phyloP scores from a whole-genome alignment of 78 protist genomes.

The Blattamonas nauphoetae region DNA sequence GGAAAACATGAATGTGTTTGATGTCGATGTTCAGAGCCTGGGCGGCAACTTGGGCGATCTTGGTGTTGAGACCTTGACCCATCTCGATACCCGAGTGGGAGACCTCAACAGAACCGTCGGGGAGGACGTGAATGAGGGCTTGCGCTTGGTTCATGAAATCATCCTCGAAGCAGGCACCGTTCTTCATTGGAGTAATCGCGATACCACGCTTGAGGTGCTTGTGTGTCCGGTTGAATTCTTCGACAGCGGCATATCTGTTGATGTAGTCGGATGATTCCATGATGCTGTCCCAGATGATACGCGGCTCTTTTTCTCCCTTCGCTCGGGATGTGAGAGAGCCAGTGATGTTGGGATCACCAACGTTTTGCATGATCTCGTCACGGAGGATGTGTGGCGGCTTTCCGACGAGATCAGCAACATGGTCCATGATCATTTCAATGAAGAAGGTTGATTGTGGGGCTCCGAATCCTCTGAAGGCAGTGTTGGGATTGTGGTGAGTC shows the following conservation, averaged over 20 bases:
- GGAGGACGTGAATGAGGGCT: constrained; percentile 52
- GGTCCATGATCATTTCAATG: constrained; percentile 62
- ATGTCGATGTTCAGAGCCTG: constrained; percentile 33
- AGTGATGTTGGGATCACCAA: background rate
- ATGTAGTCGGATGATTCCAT: background rate
- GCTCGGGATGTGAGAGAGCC: background rate
- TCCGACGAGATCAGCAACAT: constrained; percentile 39
- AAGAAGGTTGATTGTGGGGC: constrained; percentile 74
- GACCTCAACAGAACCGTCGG: constrained; percentile 84
- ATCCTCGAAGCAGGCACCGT: constrained; percentile 72
- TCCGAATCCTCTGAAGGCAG: constrained; percentile 93
- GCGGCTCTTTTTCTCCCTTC: background rate
- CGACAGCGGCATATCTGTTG: background rate
- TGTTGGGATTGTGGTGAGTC: constrained; percentile 76
- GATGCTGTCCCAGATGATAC: constrained; percentile 42
- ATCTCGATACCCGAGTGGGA: constrained; percentile 91
- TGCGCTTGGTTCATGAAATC: constrained; percentile 64
- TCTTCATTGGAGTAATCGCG: constrained; percentile 62
- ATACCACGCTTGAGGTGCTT: constrained; percentile 77
- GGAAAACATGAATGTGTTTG: constrained; percentile 47
- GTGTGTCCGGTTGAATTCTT: constrained; percentile 65
- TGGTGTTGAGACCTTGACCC: constrained; percentile 71
- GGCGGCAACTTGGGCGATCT: constrained; percentile 24
- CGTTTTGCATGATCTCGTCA: background rate
- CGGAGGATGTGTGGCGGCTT: background rate